Conservation (phyloP, 108 stramenopile genomes). For the Nitzschia inconspicua region DNA sequence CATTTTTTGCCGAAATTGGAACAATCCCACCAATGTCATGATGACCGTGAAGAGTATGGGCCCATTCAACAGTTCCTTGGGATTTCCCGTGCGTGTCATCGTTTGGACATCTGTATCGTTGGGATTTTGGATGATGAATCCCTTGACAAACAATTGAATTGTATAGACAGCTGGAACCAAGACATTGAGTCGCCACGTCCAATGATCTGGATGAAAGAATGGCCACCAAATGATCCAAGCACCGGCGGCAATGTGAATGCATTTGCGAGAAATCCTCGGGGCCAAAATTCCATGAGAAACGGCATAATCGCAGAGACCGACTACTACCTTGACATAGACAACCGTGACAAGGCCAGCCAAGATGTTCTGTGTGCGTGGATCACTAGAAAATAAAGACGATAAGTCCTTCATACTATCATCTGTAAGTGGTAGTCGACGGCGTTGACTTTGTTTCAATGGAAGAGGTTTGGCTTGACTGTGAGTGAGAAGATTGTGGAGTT, state of each 20-base stretch:
- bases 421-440: too few relatives aligned
- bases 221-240: conserved; percentile 60
- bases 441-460: too few relatives aligned
- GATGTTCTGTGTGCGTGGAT: not conserved
- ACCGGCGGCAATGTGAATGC: conserved; percentile 53
- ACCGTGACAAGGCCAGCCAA: not conserved
- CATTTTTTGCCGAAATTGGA: conserved; percentile 21
- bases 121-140: conserved; percentile 43
- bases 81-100: conserved; percentile 53
- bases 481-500: too few relatives aligned
- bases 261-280: conserved; percentile 32
- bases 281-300: not conserved
- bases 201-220: conserved; percentile 41
- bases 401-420: too few relatives aligned
- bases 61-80: conserved; percentile 54
- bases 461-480: too few relatives aligned
- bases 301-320: conserved; percentile 7
- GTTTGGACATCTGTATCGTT: conserved; percentile 54
- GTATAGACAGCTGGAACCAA: conserved; percentile 50
- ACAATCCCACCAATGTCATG: conserved; percentile 44
- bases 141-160: conserved; percentile 44
- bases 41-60: conserved; percentile 56
- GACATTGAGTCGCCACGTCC: conserved; percentile 68
- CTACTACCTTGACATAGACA: conserved; percentile 6
- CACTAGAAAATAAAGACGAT: not conserved